Base-by-base conservation (phyloP, 148 eudicot genomes). In the Cornus florida region DNA sequence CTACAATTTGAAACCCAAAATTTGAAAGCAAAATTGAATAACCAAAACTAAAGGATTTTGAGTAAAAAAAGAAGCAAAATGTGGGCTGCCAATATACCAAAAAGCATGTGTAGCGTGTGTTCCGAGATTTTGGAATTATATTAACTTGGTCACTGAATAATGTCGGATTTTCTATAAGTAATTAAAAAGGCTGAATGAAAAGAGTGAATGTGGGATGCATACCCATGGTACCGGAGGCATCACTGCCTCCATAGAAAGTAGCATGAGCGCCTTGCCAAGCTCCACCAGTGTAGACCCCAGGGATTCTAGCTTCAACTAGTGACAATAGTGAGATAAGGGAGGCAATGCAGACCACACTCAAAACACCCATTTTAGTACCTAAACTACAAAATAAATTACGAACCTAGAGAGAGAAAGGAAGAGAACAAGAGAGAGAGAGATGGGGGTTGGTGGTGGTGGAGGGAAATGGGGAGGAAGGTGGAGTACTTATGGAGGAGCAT, bases 221-320 rank as follows among this genome's bases (percentile, higher is more conserved):
- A 90, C 93, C 93, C 93, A 90, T 88, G 41, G 93, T 90, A 19
- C 93, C 93, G 22, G 93, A 90, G 74, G 93, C 93, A 69, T 90
- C 93, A n/a, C 86, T 60, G 13, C 93, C 93, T 16, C 93, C 93
- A 57, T 90, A 90, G 71, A 90, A 90, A 66, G 93, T 90, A 19
- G 93, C 93, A 59, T 90, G 93, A 70, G 93, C 93, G 74, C 74
- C 78, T 69, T 87, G 70, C 93, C 93, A 90, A 16, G 83, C 11
- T 5, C 93, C 90, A 33, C 91, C 90, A 2, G 67, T 28, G 78
- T 85, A 88, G 62, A 72, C 82, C 2, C 93, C 93, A 1, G 93
- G 90, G 75, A 87, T 88, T 81, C 85, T 82, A 10, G 84, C 93
- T 12, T 86, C 74, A 22, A 14, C 24, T 31, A 73, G 14, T 24